Base-by-base conservation (phyloP, 768 basidiomycete species). In the Mycena galericulata region DNA sequence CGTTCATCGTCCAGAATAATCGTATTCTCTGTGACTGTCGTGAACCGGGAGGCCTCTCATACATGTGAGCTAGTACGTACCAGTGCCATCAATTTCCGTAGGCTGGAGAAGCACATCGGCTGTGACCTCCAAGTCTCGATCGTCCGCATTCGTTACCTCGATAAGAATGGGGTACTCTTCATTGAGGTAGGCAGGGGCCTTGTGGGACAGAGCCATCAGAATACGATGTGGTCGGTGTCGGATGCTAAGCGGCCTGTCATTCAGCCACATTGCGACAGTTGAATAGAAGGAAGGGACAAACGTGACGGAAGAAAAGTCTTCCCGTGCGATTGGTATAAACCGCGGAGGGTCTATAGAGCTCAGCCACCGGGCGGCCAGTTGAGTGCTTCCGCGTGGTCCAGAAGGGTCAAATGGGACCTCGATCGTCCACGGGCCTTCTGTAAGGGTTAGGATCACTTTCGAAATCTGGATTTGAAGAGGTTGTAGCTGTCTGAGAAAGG, bases 101-200 rank as follows among this genome's bases (percentile, higher is more conserved):
- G 96, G 96, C 60, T 95, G 94, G 36, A 98, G 78, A 63, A 97
- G 82, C 6, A 93, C 86, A 62, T 96, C 93, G 12, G 95, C 81
- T 6, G 85, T 80, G 15, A 94, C 79, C 18, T 93, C 89, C 14
- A 98, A 78, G 27, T 89, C 85, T 22, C 89, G 83, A 50, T 88
- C 87, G 75, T 98, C 96, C 6, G 80, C 74, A 75, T 96, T 98
- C 5, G 80, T 87, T 17, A 97, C 84, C 50, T 88, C 83, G 45
- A 98, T 82, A 14, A 77, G 75, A 71, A 98, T 90, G 0, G 92
- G 90, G 74, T 92, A 94, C 49, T 87, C 85, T 77, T 98, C 97
- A 68, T 93, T 90, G 38, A 97, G 78, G 76, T 91, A 93, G 1
- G 94, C 95, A 0, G 93, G 92, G 2, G 85, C 77, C 0, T 86